Percentiles rank a stretch among this genome's conserved stretches.
phyloP scores from a whole-genome alignment of 2,329 filamentous ascomycete genomes.

The Xenoacremonium recifei region DNA sequence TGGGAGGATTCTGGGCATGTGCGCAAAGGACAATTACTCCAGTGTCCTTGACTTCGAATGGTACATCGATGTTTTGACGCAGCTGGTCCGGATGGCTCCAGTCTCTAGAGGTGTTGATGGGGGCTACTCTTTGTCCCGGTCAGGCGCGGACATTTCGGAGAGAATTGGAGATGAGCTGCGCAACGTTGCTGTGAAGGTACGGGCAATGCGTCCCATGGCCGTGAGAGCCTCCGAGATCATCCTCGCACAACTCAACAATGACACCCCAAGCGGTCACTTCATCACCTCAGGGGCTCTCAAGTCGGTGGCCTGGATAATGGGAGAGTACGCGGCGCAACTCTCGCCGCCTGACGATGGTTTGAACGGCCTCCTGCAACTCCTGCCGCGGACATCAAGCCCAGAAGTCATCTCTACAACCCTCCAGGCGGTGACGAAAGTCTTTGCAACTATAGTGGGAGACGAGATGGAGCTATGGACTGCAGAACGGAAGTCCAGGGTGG shows the following conservation, averaged over 20 bases:
- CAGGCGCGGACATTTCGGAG: conserved; percentile 54
- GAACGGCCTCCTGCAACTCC: conserved; percentile 67
- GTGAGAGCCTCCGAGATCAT: conserved; percentile 81
- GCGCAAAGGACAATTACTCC: conserved; percentile 81
- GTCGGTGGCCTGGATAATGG: conserved; percentile 79
- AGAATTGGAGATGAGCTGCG: conserved; percentile 81
- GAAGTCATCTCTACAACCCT: conserved; percentile 75
- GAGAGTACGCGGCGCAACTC: conserved; percentile 80
- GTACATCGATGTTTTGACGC: conserved; percentile 89
- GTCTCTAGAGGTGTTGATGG: conserved; percentile 40
- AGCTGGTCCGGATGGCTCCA: conserved; percentile 73
- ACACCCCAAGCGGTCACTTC: conserved; percentile 53
- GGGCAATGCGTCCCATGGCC: conserved; percentile 76
- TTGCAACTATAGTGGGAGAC: conserved; percentile 68
- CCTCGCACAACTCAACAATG: conserved; percentile 54
- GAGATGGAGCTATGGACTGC: conserved; percentile 67
- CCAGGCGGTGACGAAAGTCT: conserved; percentile 84
- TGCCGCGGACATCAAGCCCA: conserved; percentile 56
- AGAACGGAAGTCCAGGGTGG: conserved; percentile 70
- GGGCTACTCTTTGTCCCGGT: conserved; percentile 30
- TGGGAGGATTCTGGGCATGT: conserved; percentile 81
- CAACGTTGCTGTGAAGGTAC: conserved; percentile 89
- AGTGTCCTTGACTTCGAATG: conserved; percentile 92
- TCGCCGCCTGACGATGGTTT: conserved; percentile 69
- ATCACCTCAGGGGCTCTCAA: conserved; percentile 67